These are phyloP conservation scores for Acephala macrosclerotiorum DNA, from an alignment of 2,329 filamentous ascomycete species.

Conservation along the genomic window DNA sequence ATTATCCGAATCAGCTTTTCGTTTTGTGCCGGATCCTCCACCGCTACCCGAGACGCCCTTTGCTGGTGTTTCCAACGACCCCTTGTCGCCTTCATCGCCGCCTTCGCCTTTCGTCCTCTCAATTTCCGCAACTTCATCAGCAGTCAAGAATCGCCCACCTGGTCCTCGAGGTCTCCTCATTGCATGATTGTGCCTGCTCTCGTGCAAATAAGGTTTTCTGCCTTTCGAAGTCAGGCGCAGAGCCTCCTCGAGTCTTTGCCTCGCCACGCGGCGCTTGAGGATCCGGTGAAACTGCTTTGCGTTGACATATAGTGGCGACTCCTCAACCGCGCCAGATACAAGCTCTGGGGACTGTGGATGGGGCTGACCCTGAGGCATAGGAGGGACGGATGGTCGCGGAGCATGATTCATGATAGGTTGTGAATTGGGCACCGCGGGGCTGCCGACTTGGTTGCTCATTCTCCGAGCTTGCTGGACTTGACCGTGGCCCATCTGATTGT, in stretches of 20 bases:
- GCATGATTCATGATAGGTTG: constrained; percentile 80
- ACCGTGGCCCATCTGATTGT: constrained; percentile 59
- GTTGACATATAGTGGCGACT: constrained; percentile 96
- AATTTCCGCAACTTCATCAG: constrained; percentile 92
- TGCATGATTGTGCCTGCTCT: constrained; percentile 96
- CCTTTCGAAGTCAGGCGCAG: constrained; percentile 92
- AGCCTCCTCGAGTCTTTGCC: constrained; percentile 93
- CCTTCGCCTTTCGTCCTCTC: constrained; percentile 65
- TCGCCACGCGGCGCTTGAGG: constrained; percentile 88
- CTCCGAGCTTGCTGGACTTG: constrained; percentile 66
- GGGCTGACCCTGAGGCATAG: constrained; percentile 67
- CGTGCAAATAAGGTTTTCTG: constrained; percentile 95
- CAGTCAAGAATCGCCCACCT: constrained; percentile 93
- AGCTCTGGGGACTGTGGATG: constrained; percentile 82
- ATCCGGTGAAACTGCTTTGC: constrained; percentile 99
- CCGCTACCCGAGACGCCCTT: constrained; percentile 42
- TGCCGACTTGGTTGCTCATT: constrained; percentile 75
- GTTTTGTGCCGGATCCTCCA: constrained; percentile 57
- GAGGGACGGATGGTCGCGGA: constrained; percentile 60
- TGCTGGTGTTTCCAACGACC: constrained; percentile 42
- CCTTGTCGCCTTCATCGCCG: constrained; percentile 48
- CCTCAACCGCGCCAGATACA: constrained; percentile 75
- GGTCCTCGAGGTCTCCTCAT: constrained; percentile 95
- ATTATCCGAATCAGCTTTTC: constrained; percentile 63
- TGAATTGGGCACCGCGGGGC: constrained; percentile 75